phyloP scores from a whole-genome alignment of 2,329 filamentous ascomycete species.

The Phialophora tarda region DNA sequence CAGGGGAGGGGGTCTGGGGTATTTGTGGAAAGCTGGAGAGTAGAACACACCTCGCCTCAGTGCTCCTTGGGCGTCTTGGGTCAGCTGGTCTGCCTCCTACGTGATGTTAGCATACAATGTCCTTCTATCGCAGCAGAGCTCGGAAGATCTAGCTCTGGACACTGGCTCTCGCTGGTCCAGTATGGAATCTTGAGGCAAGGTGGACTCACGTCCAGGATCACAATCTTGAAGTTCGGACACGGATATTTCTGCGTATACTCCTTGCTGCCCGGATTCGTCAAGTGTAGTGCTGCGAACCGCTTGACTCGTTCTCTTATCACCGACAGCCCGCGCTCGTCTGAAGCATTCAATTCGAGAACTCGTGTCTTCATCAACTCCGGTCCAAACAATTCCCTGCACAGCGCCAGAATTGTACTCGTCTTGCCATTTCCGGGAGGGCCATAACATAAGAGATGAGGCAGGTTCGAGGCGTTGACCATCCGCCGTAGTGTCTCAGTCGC shows the following conservation, averaged over 20 bases:
- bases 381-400: constrained; percentile 96
- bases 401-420: constrained; percentile 94
- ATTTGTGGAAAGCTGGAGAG: neutral
- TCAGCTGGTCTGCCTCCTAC: constrained; percentile 85
- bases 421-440: constrained; percentile 97
- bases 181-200: neutral
- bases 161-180: neutral
- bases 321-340: constrained; percentile 95
- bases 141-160: neutral
- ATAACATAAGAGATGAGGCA: constrained; percentile 99
- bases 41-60: constrained; percentile 58
- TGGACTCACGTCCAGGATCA: constrained; percentile 76
- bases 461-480: constrained; percentile 92
- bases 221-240: constrained; percentile 98
- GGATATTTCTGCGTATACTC: constrained; percentile 70
- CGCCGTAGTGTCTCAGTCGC: constrained; percentile 90
- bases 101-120: neutral
- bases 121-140: neutral
- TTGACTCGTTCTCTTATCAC: constrained; percentile 99
- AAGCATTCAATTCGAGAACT: constrained; percentile 98
- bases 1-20: constrained; percentile 39
- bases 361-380: constrained; percentile 90
- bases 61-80: constrained; percentile 90
- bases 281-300: constrained; percentile 75
- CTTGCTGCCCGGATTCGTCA: constrained; percentile 35